A percentile compares a stretch with the other conserved stretches of the same genome.
phyloP scores from a whole-genome alignment of 495 filamentous ascomycete genomes.

The Tetracladium marchalianum region DNA sequence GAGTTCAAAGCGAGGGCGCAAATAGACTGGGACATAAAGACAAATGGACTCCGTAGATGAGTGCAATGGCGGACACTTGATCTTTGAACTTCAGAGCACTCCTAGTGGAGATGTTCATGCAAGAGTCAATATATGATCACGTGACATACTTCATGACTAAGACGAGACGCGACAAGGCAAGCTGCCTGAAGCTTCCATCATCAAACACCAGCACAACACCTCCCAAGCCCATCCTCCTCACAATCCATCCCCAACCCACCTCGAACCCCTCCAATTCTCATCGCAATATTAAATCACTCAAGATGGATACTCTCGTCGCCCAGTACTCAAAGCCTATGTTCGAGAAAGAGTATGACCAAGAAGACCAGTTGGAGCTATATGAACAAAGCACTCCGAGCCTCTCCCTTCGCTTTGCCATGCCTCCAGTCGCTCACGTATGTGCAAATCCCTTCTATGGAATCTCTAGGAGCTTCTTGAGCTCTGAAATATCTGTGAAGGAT shows the following conservation, averaged over 20 bases:
- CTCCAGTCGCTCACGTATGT: slow-evolving; percentile 83
- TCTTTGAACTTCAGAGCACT: no score
- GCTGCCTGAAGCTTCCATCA: slow-evolving; percentile 18
- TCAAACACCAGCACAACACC: neutral
- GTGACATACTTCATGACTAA: no score
- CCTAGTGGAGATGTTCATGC: no score
- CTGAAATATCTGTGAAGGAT: neutral
- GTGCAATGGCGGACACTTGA: no score
- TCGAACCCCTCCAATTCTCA: slow-evolving; percentile 3
- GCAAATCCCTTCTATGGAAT: slow-evolving; percentile 1
- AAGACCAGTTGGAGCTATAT: slow-evolving; percentile 66
- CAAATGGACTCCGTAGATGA: no score
- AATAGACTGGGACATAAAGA: no score
- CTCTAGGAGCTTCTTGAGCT: slow-evolving; percentile 10
- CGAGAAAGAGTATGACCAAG: slow-evolving; percentile 60
- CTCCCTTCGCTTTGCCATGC: slow-evolving; percentile 84
- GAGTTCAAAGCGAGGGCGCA: no score
- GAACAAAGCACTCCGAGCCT: slow-evolving; percentile 54
- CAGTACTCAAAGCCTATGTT: slow-evolving; percentile 72
- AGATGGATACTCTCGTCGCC: slow-evolving; percentile 88
- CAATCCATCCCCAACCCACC: neutral
- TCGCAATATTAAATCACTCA: slow-evolving; percentile 21
- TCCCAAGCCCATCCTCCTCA: slow-evolving; percentile 1
- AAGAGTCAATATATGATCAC: no score
- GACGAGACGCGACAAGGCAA: neutral